These are phyloP conservation scores for Pseudogymnoascus verrucosus DNA, from an alignment of 2,329 filamentous ascomycete species.

Conservation along the genomic window DNA sequence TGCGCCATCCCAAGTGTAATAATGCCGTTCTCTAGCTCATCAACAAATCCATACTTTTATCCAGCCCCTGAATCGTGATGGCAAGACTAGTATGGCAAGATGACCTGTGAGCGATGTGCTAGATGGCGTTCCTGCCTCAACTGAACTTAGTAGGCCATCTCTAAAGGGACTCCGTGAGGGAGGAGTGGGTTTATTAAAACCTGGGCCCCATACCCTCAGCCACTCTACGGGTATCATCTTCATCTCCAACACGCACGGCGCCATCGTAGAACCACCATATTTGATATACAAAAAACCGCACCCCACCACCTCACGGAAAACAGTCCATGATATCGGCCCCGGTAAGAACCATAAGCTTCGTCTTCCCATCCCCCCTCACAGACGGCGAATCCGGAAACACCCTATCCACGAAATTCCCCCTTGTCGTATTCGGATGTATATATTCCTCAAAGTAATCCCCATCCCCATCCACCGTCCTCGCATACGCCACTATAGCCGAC, in stretches of 20 bases:
- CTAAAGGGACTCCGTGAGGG: background rate
- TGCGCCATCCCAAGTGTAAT: background rate
- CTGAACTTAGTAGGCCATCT: background rate
- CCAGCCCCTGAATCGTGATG: background rate
- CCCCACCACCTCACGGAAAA: conserved; percentile 15
- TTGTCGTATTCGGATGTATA: conserved; percentile 17
- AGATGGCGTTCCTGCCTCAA: background rate
- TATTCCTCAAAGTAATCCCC: conserved; percentile 17
- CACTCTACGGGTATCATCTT: background rate
- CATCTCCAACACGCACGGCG: background rate
- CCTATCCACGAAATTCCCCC: conserved; percentile 2
- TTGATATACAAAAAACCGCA: background rate
- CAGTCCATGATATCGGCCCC: conserved; percentile 19
- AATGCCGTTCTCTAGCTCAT: background rate
- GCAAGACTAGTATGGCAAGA: background rate
- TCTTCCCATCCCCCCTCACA: conserved; percentile 17
- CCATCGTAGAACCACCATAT: background rate
- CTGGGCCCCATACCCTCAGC: background rate
- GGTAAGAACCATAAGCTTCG: conserved; percentile 20
- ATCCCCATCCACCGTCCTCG: conserved; percentile 14
- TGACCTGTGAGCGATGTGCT: background rate
- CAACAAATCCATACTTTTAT: background rate
- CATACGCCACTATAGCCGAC: conserved; percentile 19
- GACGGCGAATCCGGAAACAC: conserved; percentile 10
- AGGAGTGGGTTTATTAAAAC: background rate